Evolutionary conservation across 2,329 filamentous ascomycete genomes (phyloP), one percentile per base, ranked within the genome.

Genomic region (Lecanicillium sp.): DNA sequence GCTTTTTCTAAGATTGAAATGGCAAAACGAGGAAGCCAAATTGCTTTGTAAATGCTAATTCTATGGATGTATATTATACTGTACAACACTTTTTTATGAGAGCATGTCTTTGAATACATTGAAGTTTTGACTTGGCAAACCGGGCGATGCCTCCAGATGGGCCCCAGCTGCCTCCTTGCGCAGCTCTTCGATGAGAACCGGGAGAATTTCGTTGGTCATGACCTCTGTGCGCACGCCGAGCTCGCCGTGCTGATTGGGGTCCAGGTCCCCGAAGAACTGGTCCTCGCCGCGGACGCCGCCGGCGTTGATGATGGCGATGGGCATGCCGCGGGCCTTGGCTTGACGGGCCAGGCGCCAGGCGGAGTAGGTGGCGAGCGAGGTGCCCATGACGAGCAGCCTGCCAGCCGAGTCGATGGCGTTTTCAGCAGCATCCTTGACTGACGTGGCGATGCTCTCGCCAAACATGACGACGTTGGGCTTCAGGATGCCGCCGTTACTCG

Each of bases 401-500:
- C 81, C 82, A 1, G 89, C 86, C 23, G 77, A 75, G 59, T 96
- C 87, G 42, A 97, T 81, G 11, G 86, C 86, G 23, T 80, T 69
- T 61, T 97, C 90, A 2, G 90, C 91, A 0, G 81, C 82, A 2
- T 70, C 65, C 64, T 94, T 96, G 29, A 90, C 83, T 1, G 68
- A 59, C 1, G 68, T 65, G 0, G 79, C 72, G 42, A 97, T 95
- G 51, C 81, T 90, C 67, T 97, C 93, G 14, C 93, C 93, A 63
- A 97, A 97, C 89, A 97, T 96, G 58, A 90, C 83, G 2, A 98
- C 90, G 1, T 87, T 87, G 3, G 93, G 93, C 62, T 97, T 97
- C 48, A 98, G 65, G 30, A 97, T 81, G 2, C 91, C 93, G 0
- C 82, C 87, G 2, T 77, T 81, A 56, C 81, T 83, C 0, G 69